Conservation (phyloP, 2,329 filamentous ascomycete genomes). For the Penicillium sp. region DNA sequence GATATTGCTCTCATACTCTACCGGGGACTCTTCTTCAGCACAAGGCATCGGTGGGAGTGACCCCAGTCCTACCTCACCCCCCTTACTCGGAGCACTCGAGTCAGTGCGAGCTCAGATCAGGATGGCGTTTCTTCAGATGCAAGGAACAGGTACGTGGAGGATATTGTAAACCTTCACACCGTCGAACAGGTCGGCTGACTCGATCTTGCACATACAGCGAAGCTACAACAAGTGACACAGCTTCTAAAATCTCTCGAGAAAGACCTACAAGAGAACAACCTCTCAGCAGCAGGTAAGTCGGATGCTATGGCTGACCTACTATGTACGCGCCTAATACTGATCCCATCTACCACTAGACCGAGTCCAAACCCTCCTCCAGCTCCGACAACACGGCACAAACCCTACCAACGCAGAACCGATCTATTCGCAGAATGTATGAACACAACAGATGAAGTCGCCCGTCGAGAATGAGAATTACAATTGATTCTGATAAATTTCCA, state of each 20-base stretch:
- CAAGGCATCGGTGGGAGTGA: background rate
- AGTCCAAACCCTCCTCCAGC: conserved; percentile 52
- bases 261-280: conserved; percentile 59
- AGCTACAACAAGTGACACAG: conserved; percentile 64
- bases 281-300: conserved; percentile 59
- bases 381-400: conserved; percentile 77
- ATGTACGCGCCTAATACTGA: background rate
- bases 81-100: background rate
- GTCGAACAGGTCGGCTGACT: background rate
- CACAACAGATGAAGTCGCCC: background rate
- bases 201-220: conserved; percentile 49
- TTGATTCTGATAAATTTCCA: conserved; percentile 38
- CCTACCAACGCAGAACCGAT: conserved; percentile 73
- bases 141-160: conserved; percentile 27
- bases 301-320: background rate
- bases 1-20: background rate
- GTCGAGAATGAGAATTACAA: background rate
- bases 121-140: conserved; percentile 28
- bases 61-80: background rate
- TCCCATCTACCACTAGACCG: conserved; percentile 26
- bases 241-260: conserved; percentile 61
- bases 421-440: conserved; percentile 69
- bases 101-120: background rate
- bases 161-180: background rate
- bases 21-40: background rate